A percentile compares a stretch with the other conserved stretches of the same genome.
phyloP scores from a whole-genome alignment of 2,329 filamentous ascomycete species.

The Colletotrichum eremochloae region DNA sequence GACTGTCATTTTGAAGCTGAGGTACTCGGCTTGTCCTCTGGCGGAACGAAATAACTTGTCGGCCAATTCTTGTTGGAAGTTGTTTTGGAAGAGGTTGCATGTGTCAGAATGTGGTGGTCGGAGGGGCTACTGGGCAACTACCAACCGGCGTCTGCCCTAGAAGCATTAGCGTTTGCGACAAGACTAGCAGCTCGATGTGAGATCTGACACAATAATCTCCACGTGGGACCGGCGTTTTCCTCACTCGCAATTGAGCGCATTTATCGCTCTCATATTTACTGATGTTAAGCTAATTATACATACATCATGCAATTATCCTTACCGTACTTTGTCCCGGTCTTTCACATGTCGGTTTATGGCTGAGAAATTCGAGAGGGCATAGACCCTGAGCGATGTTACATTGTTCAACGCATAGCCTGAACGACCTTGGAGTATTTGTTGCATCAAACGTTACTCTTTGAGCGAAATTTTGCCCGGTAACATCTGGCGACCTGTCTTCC shows the following conservation, averaged over 20 bases:
- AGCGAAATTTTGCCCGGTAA: not conserved
- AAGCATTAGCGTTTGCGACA: not conserved
- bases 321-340: not conserved
- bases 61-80: not conserved
- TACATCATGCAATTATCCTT: not conserved
- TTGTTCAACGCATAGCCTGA: not conserved
- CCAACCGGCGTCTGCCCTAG: slow-evolving; percentile 2
- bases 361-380: not conserved
- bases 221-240: not conserved
- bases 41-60: not conserved
- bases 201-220: not conserved
- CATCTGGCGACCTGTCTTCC: too few relatives aligned
- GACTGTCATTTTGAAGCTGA: not conserved
- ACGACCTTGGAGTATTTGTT: not conserved
- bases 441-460: not conserved
- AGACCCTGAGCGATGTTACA: not conserved
- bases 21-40: not conserved
- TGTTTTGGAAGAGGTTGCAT: slow-evolving; percentile 13
- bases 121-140: not conserved
- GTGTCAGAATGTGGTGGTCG: not conserved
- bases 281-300: not conserved
- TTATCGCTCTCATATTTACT: not conserved
- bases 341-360: not conserved
- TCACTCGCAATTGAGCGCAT: not conserved
- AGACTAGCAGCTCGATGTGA: not conserved